Evolutionary conservation across 2,329 filamentous ascomycete species (phyloP).

Genomic region (Beauveria sp.): DNA sequence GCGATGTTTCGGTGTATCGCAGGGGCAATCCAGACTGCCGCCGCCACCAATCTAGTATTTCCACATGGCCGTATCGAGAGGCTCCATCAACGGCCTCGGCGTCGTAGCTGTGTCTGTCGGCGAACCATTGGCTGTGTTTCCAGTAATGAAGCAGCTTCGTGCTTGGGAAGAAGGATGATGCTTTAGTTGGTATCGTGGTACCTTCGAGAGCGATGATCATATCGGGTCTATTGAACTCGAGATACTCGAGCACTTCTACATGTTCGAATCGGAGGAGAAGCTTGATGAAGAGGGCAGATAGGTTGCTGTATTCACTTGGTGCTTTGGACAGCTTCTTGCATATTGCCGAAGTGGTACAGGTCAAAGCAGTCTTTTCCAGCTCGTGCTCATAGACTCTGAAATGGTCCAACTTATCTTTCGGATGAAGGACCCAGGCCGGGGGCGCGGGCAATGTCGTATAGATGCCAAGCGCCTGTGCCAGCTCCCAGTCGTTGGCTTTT

Average conservation of each 20-base stretch:
- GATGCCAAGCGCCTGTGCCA: conserved; percentile 26
- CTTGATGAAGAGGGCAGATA: conserved; percentile 76
- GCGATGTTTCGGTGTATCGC: conserved; percentile 76
- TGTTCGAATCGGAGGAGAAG: conserved; percentile 88
- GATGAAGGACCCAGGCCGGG: conserved; percentile 66
- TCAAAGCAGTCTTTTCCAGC: conserved; percentile 78
- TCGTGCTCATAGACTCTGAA: conserved; percentile 67
- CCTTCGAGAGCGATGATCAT: conserved; percentile 84
- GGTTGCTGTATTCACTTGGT: conserved; percentile 58
- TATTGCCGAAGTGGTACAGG: conserved; percentile 60
- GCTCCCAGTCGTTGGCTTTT: conserved; percentile 81
- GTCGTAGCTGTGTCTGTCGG: conserved; percentile 74
- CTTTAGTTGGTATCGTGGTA: conserved; percentile 78
- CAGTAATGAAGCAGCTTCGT: conserved; percentile 86
- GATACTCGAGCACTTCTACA: conserved; percentile 65
- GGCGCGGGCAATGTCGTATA: conserved; percentile 49
- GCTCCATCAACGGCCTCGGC: conserved; percentile 80
- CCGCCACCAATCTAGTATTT: conserved; percentile 89
- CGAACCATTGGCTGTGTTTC: conserved; percentile 73
- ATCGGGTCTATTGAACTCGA: conserved; percentile 54
- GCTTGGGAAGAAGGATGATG: conserved; percentile 77
- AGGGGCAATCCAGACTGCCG: conserved; percentile 67
- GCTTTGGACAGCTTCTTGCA: conserved; percentile 66
- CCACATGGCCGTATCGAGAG: conserved; percentile 74
- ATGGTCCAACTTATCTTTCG: conserved; percentile 53